phyloP scores from a whole-genome alignment of 1,139 yeast species.

The Hemisphaericaspora lyxosophila region DNA sequence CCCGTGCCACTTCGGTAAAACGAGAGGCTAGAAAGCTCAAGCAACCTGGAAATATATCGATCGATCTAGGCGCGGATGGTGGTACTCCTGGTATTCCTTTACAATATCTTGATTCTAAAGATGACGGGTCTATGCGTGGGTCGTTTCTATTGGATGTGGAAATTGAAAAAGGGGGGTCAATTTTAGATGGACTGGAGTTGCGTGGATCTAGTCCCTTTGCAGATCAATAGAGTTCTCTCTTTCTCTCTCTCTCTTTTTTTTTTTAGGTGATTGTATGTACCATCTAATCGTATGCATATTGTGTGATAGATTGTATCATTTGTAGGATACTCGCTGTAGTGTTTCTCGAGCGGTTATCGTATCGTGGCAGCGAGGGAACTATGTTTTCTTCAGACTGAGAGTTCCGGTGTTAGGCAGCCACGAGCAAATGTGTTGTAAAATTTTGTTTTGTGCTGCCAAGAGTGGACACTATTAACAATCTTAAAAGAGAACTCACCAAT shows the following conservation, averaged over 20 bases:
- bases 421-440: too few species aligned
- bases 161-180: slow-evolving; percentile 22
- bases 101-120: slow-evolving; percentile 8
- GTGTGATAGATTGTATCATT: background rate
- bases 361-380: too few species aligned
- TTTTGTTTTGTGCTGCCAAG: too few species aligned
- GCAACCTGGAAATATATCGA: background rate
- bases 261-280: too few species aligned
- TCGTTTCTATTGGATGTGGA: slow-evolving; percentile 40
- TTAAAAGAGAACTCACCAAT: too few species aligned
- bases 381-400: too few species aligned
- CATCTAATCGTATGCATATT: background rate
- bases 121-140: slow-evolving; percentile 20
- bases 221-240: background rate
- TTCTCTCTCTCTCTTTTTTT: too few species aligned
- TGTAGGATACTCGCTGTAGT: background rate
- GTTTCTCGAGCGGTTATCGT: too few species aligned
- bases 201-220: slow-evolving; percentile 1
- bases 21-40: background rate
- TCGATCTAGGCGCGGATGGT: background rate
- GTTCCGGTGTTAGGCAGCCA: too few species aligned
- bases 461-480: too few species aligned
- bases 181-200: too few species aligned
- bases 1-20: slow-evolving; percentile 43
- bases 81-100: slow-evolving; percentile 7